Evolutionary conservation across 2,329 filamentous ascomycete species (phyloP), one percentile per base, ranked within the genome.

Genomic region (Cladosporium velox): DNA sequence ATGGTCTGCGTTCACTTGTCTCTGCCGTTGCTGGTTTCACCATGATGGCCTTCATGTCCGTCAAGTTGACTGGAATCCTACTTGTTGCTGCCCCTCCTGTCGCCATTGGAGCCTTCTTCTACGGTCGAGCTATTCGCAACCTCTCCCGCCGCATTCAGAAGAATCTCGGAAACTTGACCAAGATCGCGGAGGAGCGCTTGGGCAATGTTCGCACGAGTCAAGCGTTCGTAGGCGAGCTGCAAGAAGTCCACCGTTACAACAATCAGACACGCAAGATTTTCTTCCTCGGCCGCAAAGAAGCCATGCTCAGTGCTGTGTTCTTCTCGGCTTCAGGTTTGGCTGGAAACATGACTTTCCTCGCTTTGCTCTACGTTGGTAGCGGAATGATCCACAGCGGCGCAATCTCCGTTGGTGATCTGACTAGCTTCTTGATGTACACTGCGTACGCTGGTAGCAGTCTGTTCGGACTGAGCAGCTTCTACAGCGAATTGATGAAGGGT

Each of bases 401-500:
- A 51, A 95, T 99, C 82, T 92, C 88, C 8, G 89, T 98, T 58
- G 95, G 95, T 72, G 94, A 99, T 70, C 81, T 99, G 52, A 96
- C 95, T 1, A 96, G 93, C 0, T 99, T 99, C 79, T 86, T 99
- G 81, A 98, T 99, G 94, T 99, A 98, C 79, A 96, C 93, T 3
- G 94, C 92, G 3, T 98, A 90, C 72, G 88, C 88, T 63, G 88
- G 88, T 21, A 95, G 91, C 59, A 96, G 92, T 79, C 86, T 99
- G 69, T 97, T 98, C 72, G 95, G 95, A 4, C 83, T 99, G 1
- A 97, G 93, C 4, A 92, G 91, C 65, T 99, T 99, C 80, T 99
- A 97, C 79, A 97, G 93, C 0, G 95, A 99, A 77, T 85, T 99
- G 68, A 99, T 99, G 95, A 99, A 99, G 79, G 96, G 96, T 51